Evolutionary conservation across 164 flowering plant genomes (phyloP).

Genomic region (Piper betle): DNA sequence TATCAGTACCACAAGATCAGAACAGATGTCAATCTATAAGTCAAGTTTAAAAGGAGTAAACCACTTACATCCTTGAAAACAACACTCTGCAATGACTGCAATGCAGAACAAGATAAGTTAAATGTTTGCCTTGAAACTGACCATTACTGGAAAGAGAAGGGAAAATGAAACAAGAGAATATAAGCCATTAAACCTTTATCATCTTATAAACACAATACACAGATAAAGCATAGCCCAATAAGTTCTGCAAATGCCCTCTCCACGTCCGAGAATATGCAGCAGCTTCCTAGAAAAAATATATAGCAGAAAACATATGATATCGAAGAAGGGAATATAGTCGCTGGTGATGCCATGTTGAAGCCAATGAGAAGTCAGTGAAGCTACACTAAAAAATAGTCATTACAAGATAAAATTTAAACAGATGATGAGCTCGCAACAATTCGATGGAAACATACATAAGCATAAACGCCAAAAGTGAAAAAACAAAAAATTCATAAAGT

Average conservation of each 20-base stretch:
- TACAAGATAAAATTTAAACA: not conserved
- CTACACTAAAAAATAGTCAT: not conserved
- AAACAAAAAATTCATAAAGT: not conserved
- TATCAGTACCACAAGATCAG: not conserved
- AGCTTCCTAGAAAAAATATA: constrained; percentile 48
- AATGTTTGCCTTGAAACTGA: not conserved
- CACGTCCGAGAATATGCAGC: constrained; percentile 96
- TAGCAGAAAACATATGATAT: not conserved
- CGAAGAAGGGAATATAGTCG: not conserved
- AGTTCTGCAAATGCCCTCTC: constrained; percentile 93
- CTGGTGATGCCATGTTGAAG: not conserved
- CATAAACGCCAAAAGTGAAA: not conserved
- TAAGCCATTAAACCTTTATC: constrained; percentile 51
- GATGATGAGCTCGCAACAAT: not conserved
- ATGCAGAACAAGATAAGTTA: constrained; percentile 7
- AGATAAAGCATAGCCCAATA: constrained; percentile 88
- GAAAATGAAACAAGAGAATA: not conserved
- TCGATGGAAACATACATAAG: no score
- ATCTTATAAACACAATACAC: constrained; percentile 97
- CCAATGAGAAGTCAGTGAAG: not conserved
- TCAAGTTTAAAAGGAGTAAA: not conserved
- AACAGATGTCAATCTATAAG: not conserved
- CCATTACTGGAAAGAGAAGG: not conserved
- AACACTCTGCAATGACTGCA: constrained; percentile 99
- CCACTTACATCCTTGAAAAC: constrained; percentile 78